phyloP scores from a whole-genome alignment of 352 stramenopile species.

The Pythium phragmiticola region DNA sequence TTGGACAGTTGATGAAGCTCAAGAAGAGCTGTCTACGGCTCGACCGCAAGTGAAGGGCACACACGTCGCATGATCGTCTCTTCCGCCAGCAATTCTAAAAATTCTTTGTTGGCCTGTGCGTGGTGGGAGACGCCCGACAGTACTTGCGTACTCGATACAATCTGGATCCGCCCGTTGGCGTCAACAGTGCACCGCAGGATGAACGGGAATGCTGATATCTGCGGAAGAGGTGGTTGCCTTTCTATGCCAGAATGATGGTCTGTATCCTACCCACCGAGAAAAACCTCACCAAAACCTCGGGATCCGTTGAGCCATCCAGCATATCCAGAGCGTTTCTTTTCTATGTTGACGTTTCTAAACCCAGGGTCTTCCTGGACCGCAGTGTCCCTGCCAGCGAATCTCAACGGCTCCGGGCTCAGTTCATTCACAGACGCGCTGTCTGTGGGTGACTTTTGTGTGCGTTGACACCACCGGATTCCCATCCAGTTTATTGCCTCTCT shows the following conservation, averaged over 20 bases:
- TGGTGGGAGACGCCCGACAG: no score
- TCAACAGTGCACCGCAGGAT: neutral
- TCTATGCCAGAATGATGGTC: slow-evolving; percentile 8
- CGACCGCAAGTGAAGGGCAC: slow-evolving; percentile 23
- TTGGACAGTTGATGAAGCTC: slow-evolving; percentile 45
- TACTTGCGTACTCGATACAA: no score
- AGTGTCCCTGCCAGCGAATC: neutral
- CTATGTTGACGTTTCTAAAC: slow-evolving; percentile 7
- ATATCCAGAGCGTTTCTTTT: slow-evolving; percentile 10
- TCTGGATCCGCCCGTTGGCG: neutral
- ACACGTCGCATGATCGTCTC: neutral
- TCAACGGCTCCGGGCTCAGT: neutral
- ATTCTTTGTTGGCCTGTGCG: no score
- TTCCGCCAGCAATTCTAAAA: no score
- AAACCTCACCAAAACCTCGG: slow-evolving; percentile 10
- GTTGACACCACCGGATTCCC: neutral
- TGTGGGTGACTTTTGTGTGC: neutral
- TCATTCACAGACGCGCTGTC: slow-evolving; percentile 7
- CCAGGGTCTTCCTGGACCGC: neutral
- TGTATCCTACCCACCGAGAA: neutral
- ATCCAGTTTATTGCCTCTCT: neutral
- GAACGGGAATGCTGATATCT: neutral
- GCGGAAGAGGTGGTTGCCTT: neutral
- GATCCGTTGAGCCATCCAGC: neutral
- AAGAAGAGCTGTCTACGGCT: slow-evolving; percentile 55